These are phyloP conservation scores for Mortierella sp. DNA, from an alignment of 371 early-diverging fungal species.

Conservation along the genomic window DNA sequence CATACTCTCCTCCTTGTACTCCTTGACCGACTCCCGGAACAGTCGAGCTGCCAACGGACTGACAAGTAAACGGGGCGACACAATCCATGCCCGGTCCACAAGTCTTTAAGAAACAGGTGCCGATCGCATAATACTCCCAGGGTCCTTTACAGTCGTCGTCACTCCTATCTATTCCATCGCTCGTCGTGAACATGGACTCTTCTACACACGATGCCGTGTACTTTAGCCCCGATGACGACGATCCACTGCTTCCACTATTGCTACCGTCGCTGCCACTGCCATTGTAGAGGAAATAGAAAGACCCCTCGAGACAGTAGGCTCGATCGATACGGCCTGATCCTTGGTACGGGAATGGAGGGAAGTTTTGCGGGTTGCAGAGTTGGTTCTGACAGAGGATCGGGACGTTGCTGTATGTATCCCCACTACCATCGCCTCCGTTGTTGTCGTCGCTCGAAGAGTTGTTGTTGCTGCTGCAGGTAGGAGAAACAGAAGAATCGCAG, in stretches of 20 bases:
- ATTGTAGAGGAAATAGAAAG: not conserved
- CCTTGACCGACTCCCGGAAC: not conserved
- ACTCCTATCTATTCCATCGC: not conserved
- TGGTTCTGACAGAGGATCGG: slow-evolving; percentile 9
- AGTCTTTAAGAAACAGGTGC: not conserved
- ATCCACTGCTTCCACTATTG: not conserved
- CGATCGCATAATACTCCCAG: slow-evolving; percentile 8
- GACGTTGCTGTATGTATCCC: not conserved
- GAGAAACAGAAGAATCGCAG: not conserved
- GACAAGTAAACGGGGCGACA: not conserved
- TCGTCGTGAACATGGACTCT: not conserved
- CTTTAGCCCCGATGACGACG: not conserved
- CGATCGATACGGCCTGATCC: not conserved
- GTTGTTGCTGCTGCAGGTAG: not conserved
- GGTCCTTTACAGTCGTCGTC: not conserved
- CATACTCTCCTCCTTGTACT: not conserved
- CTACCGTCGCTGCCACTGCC: no score
- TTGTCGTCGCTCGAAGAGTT: no score
- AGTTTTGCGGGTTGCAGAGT: not conserved
- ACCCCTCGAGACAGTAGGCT: not conserved
- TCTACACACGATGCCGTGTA: slow-evolving; percentile 1
- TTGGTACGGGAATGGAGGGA: not conserved
- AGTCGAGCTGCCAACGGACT: not conserved
- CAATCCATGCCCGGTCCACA: not conserved
- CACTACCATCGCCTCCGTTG: not conserved